Evolutionary conservation across 768 basidiomycete genomes (phyloP).

Genomic region (Coprinopsis strossmayeri): DNA sequence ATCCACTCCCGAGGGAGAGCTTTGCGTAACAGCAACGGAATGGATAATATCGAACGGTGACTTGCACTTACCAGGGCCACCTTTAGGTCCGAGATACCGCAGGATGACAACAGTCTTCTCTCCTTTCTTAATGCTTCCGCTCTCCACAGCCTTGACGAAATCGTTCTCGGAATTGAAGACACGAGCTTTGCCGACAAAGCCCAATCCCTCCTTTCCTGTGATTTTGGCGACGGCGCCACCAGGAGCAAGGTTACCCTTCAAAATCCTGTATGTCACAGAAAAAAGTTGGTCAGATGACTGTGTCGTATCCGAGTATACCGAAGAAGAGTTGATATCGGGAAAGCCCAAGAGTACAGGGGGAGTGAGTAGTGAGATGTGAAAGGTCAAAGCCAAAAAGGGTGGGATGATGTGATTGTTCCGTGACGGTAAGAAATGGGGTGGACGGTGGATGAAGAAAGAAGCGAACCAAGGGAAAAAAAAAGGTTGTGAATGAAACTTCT

Average conservation of each 20-base stretch:
- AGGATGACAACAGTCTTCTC: conserved; percentile 97
- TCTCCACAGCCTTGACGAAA: conserved; percentile 84
- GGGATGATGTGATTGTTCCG: conserved; percentile 8
- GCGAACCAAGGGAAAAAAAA: conserved; percentile 1
- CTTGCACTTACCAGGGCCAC: conserved; percentile 74
- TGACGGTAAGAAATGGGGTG: conserved; percentile 5
- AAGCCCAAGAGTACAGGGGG: not conserved
- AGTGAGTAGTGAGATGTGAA: conserved; percentile 6
- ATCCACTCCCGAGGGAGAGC: not conserved
- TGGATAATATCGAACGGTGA: not conserved
- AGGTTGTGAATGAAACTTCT: not conserved
- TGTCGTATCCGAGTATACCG: conserved; percentile 11
- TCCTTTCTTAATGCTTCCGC: conserved; percentile 81
- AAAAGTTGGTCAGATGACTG: conserved; percentile 10
- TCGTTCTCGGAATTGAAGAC: conserved; percentile 88
- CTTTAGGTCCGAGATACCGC: conserved; percentile 94
- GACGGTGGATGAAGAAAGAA: not conserved
- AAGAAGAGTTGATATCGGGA: conserved; percentile 1
- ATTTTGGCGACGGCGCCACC: conserved; percentile 97
- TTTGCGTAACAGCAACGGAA: not conserved
- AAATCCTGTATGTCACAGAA: conserved; percentile 46
- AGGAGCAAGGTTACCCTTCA: conserved; percentile 89
- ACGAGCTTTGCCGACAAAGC: conserved; percentile 87
- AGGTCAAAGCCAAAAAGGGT: conserved; percentile 1
- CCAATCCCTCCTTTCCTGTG: conserved; percentile 90